Evolutionary conservation across 768 basidiomycete genomes (phyloP), one percentile per base, ranked within the genome.

Genomic region (Termitomyces sp.): DNA sequence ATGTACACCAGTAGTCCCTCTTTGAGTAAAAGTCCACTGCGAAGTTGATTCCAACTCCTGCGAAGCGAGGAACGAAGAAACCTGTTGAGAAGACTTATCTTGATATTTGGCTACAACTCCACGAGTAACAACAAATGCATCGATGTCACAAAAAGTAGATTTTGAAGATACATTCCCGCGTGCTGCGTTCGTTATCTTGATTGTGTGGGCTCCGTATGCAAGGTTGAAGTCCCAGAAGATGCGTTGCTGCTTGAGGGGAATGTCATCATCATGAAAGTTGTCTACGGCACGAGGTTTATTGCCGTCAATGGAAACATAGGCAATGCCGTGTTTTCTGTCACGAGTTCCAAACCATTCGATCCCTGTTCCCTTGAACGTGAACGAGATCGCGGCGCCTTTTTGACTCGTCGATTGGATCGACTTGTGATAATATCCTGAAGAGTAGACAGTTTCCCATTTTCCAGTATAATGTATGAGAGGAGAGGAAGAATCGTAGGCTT

Each of bases 321-420:
- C 76, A 9, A 77, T 66, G 14, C 89, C 85, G 63, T 89, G 82
- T 15, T 61, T 67, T 41, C 65, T 72, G 61, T 80, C 82, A 41
- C 71, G 75, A 63, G 75, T 79, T 31, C 89, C 89, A 61, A 90
- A 91, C 84, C 84, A 87, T 69, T 91, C 89, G 60, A 91, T 76
- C 0, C 87, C 87, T 12, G 84, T 86, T 14, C 89, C 89, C n/a
- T 73, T 72, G 68, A 90, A 90, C 3, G 77, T 74, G 68, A 90
- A 79, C 1, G 73, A 72, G 46, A 80, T 71, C 3, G 78, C 70
- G 11, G 87, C 82, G 47, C 75, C 75, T 17, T 68, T 68, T 46
- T 78, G 68, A 14, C 72, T 69, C 0, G 86, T 85, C 64, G 75
- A 77, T 14, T 75, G 78, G 35, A 82, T 68, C 14, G 82, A 79